Evolutionary conservation across 2,329 filamentous ascomycete genomes (phyloP).

Genomic region (Sodiomyces alkalinus): DNA sequence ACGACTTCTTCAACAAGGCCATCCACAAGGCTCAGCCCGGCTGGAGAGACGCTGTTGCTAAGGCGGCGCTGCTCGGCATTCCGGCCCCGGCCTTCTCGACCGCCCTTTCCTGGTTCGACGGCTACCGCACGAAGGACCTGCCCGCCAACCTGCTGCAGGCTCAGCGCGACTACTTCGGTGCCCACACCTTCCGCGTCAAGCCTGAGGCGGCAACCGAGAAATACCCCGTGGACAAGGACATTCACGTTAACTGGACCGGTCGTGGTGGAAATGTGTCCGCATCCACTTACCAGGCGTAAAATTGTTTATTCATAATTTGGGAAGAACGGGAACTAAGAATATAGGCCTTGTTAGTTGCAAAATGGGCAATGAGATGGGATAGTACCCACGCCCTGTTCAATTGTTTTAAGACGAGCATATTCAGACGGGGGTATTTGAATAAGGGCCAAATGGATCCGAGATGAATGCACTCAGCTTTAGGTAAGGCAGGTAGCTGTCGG

Average conservation of each 20-base stretch:
- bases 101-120: constrained; percentile 95
- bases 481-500: too few relatives aligned
- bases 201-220: constrained; percentile 60
- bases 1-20: constrained; percentile 99
- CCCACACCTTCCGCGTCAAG: constrained; percentile 82
- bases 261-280: constrained; percentile 94
- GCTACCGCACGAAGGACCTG: constrained; percentile 92
- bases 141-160: constrained; percentile 97
- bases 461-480: too few relatives aligned
- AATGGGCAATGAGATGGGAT: too few relatives aligned
- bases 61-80: constrained; percentile 86
- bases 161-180: constrained; percentile 98
- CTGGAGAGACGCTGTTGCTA: constrained; percentile 83
- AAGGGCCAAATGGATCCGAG: too few relatives aligned
- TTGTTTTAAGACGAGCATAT: too few relatives aligned
- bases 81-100: constrained; percentile 94
- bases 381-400: too few relatives aligned
- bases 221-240: constrained; percentile 74
- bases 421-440: too few relatives aligned
- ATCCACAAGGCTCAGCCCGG: constrained; percentile 91
- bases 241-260: constrained; percentile 99
- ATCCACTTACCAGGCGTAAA: constrained; percentile 92
- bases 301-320: constrained; percentile 2
- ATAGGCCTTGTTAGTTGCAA: too few relatives aligned
- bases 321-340: too few relatives aligned